Evolutionary conservation across 108 stramenopile species (phyloP).

Genomic region (Chaetoceros tenuissimus): DNA sequence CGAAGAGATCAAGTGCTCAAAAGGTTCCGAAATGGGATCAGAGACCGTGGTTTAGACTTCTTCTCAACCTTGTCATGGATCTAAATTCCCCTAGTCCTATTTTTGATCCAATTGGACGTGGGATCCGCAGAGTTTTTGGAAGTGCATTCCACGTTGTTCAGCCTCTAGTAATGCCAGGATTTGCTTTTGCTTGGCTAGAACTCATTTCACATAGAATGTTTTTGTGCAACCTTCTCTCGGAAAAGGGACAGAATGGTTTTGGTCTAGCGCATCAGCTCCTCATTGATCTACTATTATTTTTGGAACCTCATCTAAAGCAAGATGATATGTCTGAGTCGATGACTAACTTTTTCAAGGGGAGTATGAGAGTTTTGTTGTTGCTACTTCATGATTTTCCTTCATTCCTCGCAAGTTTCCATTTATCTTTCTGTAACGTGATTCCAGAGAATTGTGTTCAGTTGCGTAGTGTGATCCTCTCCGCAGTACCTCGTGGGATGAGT

Average conservation of each 20-base stretch:
- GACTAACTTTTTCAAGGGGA: slow-evolving; percentile 94
- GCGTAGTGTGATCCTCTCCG: slow-evolving; percentile 93
- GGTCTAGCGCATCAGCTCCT: slow-evolving; percentile 91
- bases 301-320: slow-evolving; percentile 86
- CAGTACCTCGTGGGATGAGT: slow-evolving; percentile 93
- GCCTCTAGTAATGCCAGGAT: slow-evolving; percentile 89
- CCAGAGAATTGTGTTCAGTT: slow-evolving; percentile 97
- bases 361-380: slow-evolving; percentile 91
- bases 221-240: slow-evolving; percentile 88
- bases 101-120: slow-evolving; percentile 59
- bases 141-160: slow-evolving; percentile 91
- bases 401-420: slow-evolving; percentile 92
- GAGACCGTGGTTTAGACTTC: slow-evolving; percentile 95
- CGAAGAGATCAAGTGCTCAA: slow-evolving; percentile 15
- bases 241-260: slow-evolving; percentile 90
- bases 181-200: slow-evolving; percentile 98
- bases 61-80: slow-evolving; percentile 90
- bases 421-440: slow-evolving; percentile 96
- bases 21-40: slow-evolving; percentile 70
- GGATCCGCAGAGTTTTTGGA: slow-evolving; percentile 85
- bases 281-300: slow-evolving; percentile 86
- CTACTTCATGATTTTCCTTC: slow-evolving; percentile 98
- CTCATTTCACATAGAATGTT: slow-evolving; percentile 94
- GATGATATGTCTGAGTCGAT: slow-evolving; percentile 77
- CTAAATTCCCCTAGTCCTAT: slow-evolving; percentile 79